Evolutionary conservation across 306 rosid species (phyloP).

Genomic region (Malus orientalis): DNA sequence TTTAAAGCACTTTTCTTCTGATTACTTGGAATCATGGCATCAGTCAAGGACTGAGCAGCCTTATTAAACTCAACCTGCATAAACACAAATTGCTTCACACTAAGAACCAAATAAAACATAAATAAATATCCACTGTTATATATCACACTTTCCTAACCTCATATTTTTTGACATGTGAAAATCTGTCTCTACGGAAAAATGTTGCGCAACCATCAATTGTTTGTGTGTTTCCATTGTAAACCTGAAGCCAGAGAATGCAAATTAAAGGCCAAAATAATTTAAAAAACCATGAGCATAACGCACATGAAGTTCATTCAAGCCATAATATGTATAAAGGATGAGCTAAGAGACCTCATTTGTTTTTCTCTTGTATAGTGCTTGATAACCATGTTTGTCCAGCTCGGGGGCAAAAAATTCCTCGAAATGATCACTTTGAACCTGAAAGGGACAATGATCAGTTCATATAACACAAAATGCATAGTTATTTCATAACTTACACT

Average conservation of each 20-base stretch:
- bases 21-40: slow-evolving; percentile 69
- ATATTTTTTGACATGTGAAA: slow-evolving; percentile 87
- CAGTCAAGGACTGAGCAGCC: slow-evolving; percentile 96
- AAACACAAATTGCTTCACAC: slow-evolving; percentile 11
- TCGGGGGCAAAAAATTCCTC: slow-evolving; percentile 87
- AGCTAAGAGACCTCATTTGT: slow-evolving; percentile 64
- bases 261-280: slow-evolving; percentile 5
- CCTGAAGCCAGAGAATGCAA: slow-evolving; percentile 38
- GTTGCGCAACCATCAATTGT: slow-evolving; percentile 97
- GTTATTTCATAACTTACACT: background rate
- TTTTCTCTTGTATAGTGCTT: slow-evolving; percentile 83
- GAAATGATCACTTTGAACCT: slow-evolving; percentile 95
- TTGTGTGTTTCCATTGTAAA: slow-evolving; percentile 41
- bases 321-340: background rate
- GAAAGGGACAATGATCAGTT: slow-evolving; percentile 6
- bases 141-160: slow-evolving; percentile 41
- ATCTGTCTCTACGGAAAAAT: slow-evolving; percentile 95
- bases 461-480: background rate
- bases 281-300: background rate
- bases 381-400: slow-evolving; percentile 87
- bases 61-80: slow-evolving; percentile 94
- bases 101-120: slow-evolving; percentile 3
- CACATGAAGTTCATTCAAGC: background rate
- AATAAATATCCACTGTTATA: background rate
- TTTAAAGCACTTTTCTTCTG: slow-evolving; percentile 89